Percentiles rank a stretch among this genome's conserved stretches.
Evolutionary conservation across 73 alveolate genomes (phyloP).

Genomic region (Effrenium voratum): DNA sequence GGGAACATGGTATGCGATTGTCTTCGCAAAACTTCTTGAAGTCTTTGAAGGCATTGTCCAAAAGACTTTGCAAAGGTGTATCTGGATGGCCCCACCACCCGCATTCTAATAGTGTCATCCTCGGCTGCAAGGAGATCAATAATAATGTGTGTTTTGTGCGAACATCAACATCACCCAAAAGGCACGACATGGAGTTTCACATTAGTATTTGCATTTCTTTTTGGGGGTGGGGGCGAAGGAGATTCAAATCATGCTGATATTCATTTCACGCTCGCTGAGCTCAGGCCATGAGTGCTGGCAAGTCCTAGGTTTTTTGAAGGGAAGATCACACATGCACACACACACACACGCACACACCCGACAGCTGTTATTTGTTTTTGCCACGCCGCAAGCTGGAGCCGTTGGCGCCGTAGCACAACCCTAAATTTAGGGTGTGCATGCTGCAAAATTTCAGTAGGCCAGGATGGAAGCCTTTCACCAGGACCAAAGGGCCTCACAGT

Average conservation of each 20-base stretch:
- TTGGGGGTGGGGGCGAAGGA: not conserved
- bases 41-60: not conserved
- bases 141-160: too few relatives aligned
- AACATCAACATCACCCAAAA: not conserved
- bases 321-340: not conserved
- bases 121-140: not conserved
- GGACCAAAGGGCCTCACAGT: not conserved
- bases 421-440: slow-evolving; percentile 31
- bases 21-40: slow-evolving; percentile 15
- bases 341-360: not conserved
- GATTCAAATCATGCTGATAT: not conserved
- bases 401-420: not conserved
- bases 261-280: too few relatives aligned
- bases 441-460: slow-evolving; percentile 9
- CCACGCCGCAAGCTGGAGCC: not conserved
- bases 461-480: slow-evolving; percentile 15
- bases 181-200: not conserved
- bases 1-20: not conserved
- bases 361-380: too few relatives aligned
- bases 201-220: not conserved
- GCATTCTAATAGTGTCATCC: slow-evolving; percentile 7
- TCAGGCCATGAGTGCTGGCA: too few relatives aligned
- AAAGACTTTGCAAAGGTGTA: not conserved
- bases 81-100: not conserved
- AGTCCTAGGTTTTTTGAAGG: not conserved